Evolutionary conservation across 139 green algal species (phyloP).

Genomic region (Diplosphaera chodatii): DNA sequence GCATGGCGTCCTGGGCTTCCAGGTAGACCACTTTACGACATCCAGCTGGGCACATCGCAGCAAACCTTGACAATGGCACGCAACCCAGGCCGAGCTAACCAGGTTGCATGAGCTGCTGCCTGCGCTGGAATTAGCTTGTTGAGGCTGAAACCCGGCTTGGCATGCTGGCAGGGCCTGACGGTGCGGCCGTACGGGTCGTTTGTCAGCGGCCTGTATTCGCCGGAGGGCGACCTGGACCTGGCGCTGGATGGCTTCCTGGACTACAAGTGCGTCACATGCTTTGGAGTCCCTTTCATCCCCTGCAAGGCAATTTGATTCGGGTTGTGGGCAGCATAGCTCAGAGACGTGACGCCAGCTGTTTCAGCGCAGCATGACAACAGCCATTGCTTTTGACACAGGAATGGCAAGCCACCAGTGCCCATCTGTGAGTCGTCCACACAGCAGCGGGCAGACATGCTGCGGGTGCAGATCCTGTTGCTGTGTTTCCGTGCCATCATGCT

Average conservation of each 20-base stretch:
- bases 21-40: too few species aligned
- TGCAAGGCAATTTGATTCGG: too few species aligned
- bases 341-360: too few species aligned
- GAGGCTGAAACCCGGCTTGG: not conserved
- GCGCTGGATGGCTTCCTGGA: constrained; percentile 28
- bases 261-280: not conserved
- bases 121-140: too few species aligned
- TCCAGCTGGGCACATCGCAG: too few species aligned
- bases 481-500: too few species aligned
- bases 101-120: too few species aligned
- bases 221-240: constrained; percentile 38
- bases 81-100: too few species aligned
- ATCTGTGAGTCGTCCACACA: not conserved
- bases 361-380: not conserved
- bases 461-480: too few species aligned
- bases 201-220: constrained; percentile 35
- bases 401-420: not conserved
- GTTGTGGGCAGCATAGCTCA: too few species aligned
- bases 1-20: not conserved
- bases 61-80: too few species aligned
- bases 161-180: not conserved
- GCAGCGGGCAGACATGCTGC: not conserved
- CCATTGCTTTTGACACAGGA: not conserved
- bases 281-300: too few species aligned
- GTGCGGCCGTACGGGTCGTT: constrained; percentile 20